A percentile compares a stretch with the other conserved stretches of the same genome.
These are phyloP conservation scores for Falciphora oryzae DNA, from an alignment of 2,329 filamentous ascomycete genomes.

Conservation along the genomic window DNA sequence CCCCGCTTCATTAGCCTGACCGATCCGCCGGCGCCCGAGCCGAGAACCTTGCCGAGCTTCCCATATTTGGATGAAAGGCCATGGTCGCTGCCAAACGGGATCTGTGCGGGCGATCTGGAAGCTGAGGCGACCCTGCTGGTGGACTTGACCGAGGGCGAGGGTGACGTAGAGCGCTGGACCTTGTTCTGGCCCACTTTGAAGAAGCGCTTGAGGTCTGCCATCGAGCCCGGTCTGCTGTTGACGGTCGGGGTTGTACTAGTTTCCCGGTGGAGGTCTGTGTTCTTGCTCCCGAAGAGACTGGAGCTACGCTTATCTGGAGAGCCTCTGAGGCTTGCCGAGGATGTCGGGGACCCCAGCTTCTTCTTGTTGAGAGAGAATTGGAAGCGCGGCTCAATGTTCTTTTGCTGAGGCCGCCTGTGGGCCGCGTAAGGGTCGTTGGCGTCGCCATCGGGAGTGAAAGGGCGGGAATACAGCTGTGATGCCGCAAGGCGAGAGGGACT, in stretches of 20 bases:
- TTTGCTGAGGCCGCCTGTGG: conserved; percentile 66
- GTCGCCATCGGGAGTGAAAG: conserved; percentile 74
- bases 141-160: conserved; percentile 48
- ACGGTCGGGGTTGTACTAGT: conserved; percentile 36
- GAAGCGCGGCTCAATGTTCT: conserved; percentile 70
- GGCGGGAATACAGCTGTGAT: conserved; percentile 61
- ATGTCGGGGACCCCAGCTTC: conserved; percentile 52
- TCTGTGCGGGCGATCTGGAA: conserved; percentile 49
- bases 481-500: conserved; percentile 61
- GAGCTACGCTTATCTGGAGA: conserved; percentile 47
- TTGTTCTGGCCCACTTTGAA: conserved; percentile 76
- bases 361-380: conserved; percentile 79
- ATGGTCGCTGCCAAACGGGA: conserved; percentile 93
- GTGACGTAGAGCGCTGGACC: conserved; percentile 61
- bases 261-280: conserved; percentile 38
- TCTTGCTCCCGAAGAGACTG: conserved; percentile 34
- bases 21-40: conserved; percentile 89
- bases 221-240: conserved; percentile 65
- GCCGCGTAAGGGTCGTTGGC: conserved; percentile 84
- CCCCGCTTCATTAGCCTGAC: conserved; percentile 91
- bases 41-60: conserved; percentile 89
- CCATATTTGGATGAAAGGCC: conserved; percentile 88
- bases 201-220: conserved; percentile 94
- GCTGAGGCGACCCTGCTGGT: conserved; percentile 39
- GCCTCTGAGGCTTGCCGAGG: conserved; percentile 41